Evolutionary conservation across 352 stramenopile genomes (phyloP).

Genomic region (Blastocystis sp.): DNA sequence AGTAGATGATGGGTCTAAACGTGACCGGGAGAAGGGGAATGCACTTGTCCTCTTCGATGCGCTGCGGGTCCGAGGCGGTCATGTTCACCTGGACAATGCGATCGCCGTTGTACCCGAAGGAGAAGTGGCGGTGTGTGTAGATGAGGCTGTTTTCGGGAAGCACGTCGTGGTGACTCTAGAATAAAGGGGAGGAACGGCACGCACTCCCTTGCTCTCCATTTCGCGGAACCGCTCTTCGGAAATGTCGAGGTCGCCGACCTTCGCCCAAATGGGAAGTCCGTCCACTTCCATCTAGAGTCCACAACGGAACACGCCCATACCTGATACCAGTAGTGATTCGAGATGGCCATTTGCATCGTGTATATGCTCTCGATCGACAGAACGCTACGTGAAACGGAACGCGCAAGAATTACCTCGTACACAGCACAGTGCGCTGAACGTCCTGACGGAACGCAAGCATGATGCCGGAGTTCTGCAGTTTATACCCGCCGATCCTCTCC

Average conservation of each 20-base stretch:
- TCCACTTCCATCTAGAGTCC: slow-evolving; percentile 81
- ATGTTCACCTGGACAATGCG: slow-evolving; percentile 97
- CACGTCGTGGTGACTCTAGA: slow-evolving; percentile 28
- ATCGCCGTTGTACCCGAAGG: slow-evolving; percentile 93
- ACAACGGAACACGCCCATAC: slow-evolving; percentile 81
- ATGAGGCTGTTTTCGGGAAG: slow-evolving; percentile 79
- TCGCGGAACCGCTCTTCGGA: slow-evolving; percentile 83
- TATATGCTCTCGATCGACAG: slow-evolving; percentile 82
- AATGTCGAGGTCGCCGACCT: slow-evolving; percentile 94
- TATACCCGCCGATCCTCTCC: slow-evolving; percentile 92
- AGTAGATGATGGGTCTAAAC: slow-evolving; percentile 88
- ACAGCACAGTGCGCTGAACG: slow-evolving; percentile 7
- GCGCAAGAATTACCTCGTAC: slow-evolving; percentile 82
- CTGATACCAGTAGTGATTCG: slow-evolving; percentile 98
- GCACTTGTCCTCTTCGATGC: slow-evolving; percentile 78
- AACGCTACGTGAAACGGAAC: slow-evolving; percentile 84
- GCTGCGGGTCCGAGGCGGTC: slow-evolving; percentile 85
- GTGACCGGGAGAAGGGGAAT: slow-evolving; percentile 85
- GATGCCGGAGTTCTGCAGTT: slow-evolving; percentile 90
- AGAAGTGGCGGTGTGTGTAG: slow-evolving; percentile 94
- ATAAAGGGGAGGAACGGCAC: neutral
- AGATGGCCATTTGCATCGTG: slow-evolving; percentile 83
- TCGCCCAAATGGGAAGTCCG: slow-evolving; percentile 95
- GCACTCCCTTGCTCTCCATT: slow-evolving; percentile 79
- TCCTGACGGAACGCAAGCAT: slow-evolving; percentile 79